Percentiles rank a stretch among this genome's conserved stretches.
phyloP scores from a whole-genome alignment of 495 filamentous ascomycete species.

The Annulohypoxylon moriforme region DNA sequence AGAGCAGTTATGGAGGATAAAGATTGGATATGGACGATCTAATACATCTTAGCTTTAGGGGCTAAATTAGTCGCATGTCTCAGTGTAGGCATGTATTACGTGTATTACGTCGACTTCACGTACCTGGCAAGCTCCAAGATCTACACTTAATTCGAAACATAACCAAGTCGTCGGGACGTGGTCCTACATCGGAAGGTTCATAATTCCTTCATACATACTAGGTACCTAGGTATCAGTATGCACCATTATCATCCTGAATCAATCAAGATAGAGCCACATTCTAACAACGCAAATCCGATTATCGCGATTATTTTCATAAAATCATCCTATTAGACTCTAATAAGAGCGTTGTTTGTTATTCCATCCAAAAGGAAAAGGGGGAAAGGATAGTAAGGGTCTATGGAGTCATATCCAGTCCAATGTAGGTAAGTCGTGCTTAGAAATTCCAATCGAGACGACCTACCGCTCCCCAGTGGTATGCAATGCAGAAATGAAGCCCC shows the following conservation, averaged over 20 bases:
- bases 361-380: background rate
- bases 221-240: too few species aligned
- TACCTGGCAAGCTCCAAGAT: background rate
- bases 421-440: background rate
- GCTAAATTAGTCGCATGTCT: background rate
- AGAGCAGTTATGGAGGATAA: constrained; percentile 9
- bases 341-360: too few species aligned
- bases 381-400: constrained; percentile 6
- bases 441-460: background rate
- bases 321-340: too few species aligned
- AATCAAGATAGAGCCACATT: background rate
- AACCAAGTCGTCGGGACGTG: background rate
- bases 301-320: background rate
- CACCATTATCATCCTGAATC: background rate
- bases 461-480: constrained; percentile 6
- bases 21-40: background rate
- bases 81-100: background rate
- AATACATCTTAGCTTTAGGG: background rate
- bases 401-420: constrained; percentile 26
- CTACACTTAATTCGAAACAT: background rate
- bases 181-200: background rate
- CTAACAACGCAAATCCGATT: background rate
- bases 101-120: background rate
- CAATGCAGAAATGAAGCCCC: constrained; percentile 19
- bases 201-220: too few species aligned